Evolutionary conservation across 2,329 filamentous ascomycete species (phyloP).

Genomic region (Aspergillus novoparasiticus): DNA sequence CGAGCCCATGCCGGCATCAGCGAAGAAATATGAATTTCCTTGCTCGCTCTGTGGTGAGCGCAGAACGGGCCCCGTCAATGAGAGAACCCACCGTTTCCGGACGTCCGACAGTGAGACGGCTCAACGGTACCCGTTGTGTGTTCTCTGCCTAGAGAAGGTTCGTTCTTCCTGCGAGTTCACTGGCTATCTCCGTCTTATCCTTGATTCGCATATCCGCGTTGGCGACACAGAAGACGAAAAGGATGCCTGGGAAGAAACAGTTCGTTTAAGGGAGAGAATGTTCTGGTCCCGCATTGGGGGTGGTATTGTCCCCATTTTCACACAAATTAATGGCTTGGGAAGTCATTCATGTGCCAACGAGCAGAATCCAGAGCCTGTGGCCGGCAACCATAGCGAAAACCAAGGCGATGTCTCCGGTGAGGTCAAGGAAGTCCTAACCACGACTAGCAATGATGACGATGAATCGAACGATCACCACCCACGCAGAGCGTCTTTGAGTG

Average conservation of each 20-base stretch:
- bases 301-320: conserved; percentile 74
- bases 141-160: conserved; percentile 80
- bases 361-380: neutral
- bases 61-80: conserved; percentile 69
- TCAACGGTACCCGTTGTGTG: conserved; percentile 86
- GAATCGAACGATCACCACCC: conserved; percentile 1
- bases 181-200: conserved; percentile 85
- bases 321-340: conserved; percentile 23
- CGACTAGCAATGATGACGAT: conserved; percentile 10
- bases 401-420: conserved; percentile 8
- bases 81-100: conserved; percentile 84
- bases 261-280: conserved; percentile 87
- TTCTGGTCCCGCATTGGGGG: conserved; percentile 95
- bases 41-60: conserved; percentile 89
- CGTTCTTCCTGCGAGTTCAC: conserved; percentile 91
- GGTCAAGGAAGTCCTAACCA: conserved; percentile 5
- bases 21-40: conserved; percentile 58
- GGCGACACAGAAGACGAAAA: conserved; percentile 83
- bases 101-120: conserved; percentile 84
- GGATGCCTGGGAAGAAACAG: conserved; percentile 91
- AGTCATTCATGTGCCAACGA: neutral
- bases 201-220: conserved; percentile 87
- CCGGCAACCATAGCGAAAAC: conserved; percentile 7
- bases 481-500: conserved; percentile 9
- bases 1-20: conserved; percentile 73